These are phyloP conservation scores for Claviceps monticola DNA, from an alignment of 2,329 filamentous ascomycete species.

Conservation along the genomic window DNA sequence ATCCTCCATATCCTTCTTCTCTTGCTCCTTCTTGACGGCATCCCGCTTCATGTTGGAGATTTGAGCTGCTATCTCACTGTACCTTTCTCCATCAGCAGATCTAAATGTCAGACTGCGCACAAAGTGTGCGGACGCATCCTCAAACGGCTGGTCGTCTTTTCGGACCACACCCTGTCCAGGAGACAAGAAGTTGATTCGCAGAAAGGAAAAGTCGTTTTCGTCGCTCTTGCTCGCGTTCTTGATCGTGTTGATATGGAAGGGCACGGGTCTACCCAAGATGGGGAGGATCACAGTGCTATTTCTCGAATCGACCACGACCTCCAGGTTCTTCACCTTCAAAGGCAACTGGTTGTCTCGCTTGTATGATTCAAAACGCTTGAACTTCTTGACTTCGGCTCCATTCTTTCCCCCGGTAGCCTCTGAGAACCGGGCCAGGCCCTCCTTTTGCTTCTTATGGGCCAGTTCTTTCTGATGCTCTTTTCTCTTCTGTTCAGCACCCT, in stretches of 20 bases:
- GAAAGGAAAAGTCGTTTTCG: conserved; percentile 83
- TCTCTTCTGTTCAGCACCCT: conserved; percentile 76
- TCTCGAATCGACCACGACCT: conserved; percentile 83
- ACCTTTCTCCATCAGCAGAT: conserved; percentile 75
- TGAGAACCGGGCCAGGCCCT: conserved; percentile 73
- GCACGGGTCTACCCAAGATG: conserved; percentile 93
- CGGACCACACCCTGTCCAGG: conserved; percentile 93
- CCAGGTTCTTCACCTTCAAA: conserved; percentile 64
- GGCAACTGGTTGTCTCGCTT: conserved; percentile 95
- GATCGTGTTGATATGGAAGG: conserved; percentile 95
- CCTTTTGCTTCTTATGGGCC: conserved; percentile 74
- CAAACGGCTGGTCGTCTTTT: conserved; percentile 95
- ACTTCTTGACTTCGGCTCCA: conserved; percentile 90
- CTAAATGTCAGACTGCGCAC: conserved; percentile 90
- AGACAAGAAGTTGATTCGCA: conserved; percentile 94
- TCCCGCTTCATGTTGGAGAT: conserved; percentile 96
- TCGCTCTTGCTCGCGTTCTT: conserved; percentile 98
- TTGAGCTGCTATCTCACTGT: conserved; percentile 80
- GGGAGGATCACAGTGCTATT: conserved; percentile 83
- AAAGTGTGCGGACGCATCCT: conserved; percentile 91
- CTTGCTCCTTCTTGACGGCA: conserved; percentile 80
- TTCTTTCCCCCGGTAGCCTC: conserved; percentile 76
- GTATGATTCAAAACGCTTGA: conserved; percentile 98
- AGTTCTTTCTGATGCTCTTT: conserved; percentile 86
- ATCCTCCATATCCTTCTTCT: conserved; percentile 99